These are phyloP conservation scores for Cryptosporidium felis DNA, from an alignment of 169 alveolate genomes.

Conservation along the genomic window DNA sequence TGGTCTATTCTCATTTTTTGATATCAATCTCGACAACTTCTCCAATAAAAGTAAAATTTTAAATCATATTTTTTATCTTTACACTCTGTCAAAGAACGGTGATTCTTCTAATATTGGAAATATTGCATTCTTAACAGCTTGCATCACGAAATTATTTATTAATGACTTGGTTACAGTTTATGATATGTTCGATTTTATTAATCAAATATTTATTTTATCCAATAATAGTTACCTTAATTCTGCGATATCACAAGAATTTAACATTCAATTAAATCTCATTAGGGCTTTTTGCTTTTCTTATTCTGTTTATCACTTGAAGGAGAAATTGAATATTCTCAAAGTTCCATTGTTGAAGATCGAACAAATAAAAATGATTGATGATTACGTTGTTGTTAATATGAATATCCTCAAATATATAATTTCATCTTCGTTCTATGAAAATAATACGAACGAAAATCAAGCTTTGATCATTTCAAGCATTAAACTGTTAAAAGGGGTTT, in stretches of 20 bases:
- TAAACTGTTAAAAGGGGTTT: constrained; percentile 5
- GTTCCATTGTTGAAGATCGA: background rate
- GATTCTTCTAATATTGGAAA: background rate
- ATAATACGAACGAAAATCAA: constrained; percentile 14
- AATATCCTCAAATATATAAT: constrained; percentile 20
- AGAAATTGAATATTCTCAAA: background rate
- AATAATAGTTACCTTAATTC: background rate
- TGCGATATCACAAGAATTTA: background rate
- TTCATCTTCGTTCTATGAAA: constrained; percentile 19
- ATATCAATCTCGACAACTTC: constrained; percentile 12
- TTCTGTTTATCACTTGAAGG: background rate
- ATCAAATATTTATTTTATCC: background rate
- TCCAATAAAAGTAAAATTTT: constrained; percentile 10
- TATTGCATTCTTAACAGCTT: constrained; percentile 20
- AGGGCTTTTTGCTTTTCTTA: constrained; percentile 39
- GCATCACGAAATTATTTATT: background rate
- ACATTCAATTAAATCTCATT: constrained; percentile 1
- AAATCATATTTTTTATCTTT: constrained; percentile 4
- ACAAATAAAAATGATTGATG: background rate
- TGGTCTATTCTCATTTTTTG: constrained; percentile 50
- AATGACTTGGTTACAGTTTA: background rate
- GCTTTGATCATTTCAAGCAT: constrained; percentile 20
- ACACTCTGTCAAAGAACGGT: background rate
- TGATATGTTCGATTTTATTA: background rate
- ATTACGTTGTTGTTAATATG: constrained; percentile 12